Base-by-base conservation (phyloP, 306 rosid species). In the Inga laurina region DNA sequence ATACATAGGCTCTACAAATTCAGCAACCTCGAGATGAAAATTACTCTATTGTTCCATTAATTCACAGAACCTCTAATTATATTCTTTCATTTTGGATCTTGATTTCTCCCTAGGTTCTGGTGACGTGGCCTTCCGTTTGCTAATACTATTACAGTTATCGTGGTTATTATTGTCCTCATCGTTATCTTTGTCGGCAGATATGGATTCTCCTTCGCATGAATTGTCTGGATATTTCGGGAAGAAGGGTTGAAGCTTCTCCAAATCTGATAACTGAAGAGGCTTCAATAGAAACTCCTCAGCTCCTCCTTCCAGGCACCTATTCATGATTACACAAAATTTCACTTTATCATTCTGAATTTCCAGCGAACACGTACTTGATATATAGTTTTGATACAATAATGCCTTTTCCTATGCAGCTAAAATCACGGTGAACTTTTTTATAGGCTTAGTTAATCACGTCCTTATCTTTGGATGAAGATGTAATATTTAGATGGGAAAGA, bases 231-330 rank as follows among this genome's bases (percentile, higher is more conserved):
- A 84, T 82, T 91, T 95, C 57, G 86, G 81, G 64, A 95, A 92
- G 80, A 87, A 86, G 2, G 90, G 89, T 46, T 88, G 93, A 49
- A 96, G 97, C 87, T 94, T 96, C 88, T 94, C 82, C 78, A 96
- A 74, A 84, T 96, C 99, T 11, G 98, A 91, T 67, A 85, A 51
- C 82, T 94, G 97, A 64, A 96, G 89, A 75, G 99, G 99, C 83
- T 96, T 96, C 87, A 96, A 64, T 32, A 96, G 97, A 79, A 96
- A 96, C 82, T 96, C 94, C 64, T 94, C 97, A 5, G 98, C 99
- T 12, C 99, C 99, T 89, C 74, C 99, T 82, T 94, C 97, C 86
- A 89, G 78, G 84, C 88, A 90, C 88, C 92, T 96, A 87, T 0
- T 22, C 82, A 18, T n/a, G 14, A 59, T 59, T 3, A 22, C 75